Conservation (phyloP, 2,329 filamentous ascomycete genomes). For the Aspergillus oerlinghausenensis region DNA sequence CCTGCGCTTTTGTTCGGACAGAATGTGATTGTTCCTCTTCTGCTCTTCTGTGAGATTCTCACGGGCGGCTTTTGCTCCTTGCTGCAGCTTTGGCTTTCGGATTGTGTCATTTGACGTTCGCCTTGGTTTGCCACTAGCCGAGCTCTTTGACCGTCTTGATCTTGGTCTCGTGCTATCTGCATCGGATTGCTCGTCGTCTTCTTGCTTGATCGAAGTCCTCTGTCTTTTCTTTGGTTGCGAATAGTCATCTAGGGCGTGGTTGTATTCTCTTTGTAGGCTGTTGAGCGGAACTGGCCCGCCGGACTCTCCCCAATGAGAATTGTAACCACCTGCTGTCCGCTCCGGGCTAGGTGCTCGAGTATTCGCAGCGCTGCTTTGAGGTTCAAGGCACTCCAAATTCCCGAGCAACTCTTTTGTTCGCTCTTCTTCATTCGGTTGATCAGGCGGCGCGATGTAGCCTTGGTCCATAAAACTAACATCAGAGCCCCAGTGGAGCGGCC, state of each 20-base stretch:
- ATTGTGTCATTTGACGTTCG: constrained; percentile 33
- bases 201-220: constrained; percentile 34
- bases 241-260: constrained; percentile 18
- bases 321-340: constrained; percentile 16
- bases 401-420: constrained; percentile 54
- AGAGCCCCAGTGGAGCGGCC: constrained; percentile 60
- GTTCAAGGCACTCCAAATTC: constrained; percentile 54
- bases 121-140: constrained; percentile 29
- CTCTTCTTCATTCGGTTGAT: constrained; percentile 56
- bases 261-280: constrained; percentile 11
- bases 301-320: constrained; percentile 13
- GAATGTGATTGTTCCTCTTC: constrained; percentile 80
- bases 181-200: constrained; percentile 34
- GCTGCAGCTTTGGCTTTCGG: constrained; percentile 31
- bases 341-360: constrained; percentile 58
- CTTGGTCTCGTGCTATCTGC: constrained; percentile 32
- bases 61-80: constrained; percentile 35
- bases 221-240: constrained; percentile 30
- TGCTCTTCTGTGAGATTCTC: constrained; percentile 71
- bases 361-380: constrained; percentile 54
- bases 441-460: constrained; percentile 55
- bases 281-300: constrained; percentile 6
- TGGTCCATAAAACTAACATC: constrained; percentile 60
- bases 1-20: constrained; percentile 80
- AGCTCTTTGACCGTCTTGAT: constrained; percentile 48